These are phyloP conservation scores for Sarcodon aspratus DNA, from an alignment of 768 basidiomycete species.

Conservation along the genomic window DNA sequence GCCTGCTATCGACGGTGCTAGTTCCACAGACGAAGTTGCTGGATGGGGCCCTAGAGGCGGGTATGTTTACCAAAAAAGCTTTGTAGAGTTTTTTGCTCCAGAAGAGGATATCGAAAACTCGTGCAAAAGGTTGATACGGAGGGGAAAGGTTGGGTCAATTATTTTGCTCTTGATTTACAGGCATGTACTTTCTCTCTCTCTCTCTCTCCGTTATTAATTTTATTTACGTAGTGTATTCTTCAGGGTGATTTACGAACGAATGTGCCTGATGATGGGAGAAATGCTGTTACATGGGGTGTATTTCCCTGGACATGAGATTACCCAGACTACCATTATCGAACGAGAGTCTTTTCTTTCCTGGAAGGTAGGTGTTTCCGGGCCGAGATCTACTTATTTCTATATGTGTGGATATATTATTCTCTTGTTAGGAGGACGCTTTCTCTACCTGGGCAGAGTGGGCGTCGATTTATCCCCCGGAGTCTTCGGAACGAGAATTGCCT, in stretches of 20 bases:
- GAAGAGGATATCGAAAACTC: constrained; percentile 44
- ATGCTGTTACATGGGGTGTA: constrained; percentile 98
- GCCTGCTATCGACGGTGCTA: constrained; percentile 77
- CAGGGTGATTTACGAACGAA: constrained; percentile 78
- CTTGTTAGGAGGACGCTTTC: constrained; percentile 85
- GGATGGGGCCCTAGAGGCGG: constrained; percentile 93
- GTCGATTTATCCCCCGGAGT: constrained; percentile 67
- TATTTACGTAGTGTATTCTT: background rate
- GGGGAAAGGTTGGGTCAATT: constrained; percentile 64
- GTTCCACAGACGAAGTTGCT: constrained; percentile 64
- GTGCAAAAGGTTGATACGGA: constrained; percentile 41
- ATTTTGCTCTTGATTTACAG: constrained; percentile 72
- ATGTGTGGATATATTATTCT: background rate
- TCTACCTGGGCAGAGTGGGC: constrained; percentile 96
- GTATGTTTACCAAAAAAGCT: constrained; percentile 95
- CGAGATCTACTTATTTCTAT: background rate
- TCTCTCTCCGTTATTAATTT: too few relatives aligned
- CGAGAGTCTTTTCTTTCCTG: constrained; percentile 89
- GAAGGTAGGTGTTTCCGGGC: constrained; percentile 53
- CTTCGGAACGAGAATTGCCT: constrained; percentile 61
- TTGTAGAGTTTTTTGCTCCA: constrained; percentile 92
- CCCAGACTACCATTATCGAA: constrained; percentile 95
- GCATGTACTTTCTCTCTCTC: constrained; percentile 30
- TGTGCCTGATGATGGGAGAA: constrained; percentile 65
- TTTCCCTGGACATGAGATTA: constrained; percentile 95